These are phyloP conservation scores for Populus davidiana DNA, from an alignment of 345 rosid genomes.

Conservation along the genomic window DNA sequence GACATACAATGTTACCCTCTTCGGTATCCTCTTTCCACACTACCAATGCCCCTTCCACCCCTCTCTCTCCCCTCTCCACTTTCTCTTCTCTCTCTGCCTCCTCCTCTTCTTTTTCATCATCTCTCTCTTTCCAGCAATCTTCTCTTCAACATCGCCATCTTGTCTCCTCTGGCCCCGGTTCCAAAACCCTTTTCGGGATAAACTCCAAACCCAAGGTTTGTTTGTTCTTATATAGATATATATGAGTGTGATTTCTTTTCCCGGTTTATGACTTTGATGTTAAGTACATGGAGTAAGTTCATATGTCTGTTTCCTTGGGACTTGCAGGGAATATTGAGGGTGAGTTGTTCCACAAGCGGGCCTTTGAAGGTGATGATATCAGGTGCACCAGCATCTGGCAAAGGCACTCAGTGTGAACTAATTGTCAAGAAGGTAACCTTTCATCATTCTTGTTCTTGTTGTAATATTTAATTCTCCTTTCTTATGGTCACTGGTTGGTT, in stretches of 20 bases:
- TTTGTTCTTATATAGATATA: neutral
- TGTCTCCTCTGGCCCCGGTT: constrained; percentile 25
- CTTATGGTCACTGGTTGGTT: neutral
- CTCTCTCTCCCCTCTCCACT: constrained; percentile 1
- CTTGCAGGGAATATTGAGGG: constrained; percentile 35
- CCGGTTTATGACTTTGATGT: neutral
- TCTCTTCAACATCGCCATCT: constrained; percentile 20
- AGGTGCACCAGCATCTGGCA: constrained; percentile 91
- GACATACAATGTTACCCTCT: constrained; percentile 25
- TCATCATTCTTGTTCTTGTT: neutral
- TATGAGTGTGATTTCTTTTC: neutral
- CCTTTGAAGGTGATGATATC: constrained; percentile 89
- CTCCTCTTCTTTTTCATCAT: constrained; percentile 33
- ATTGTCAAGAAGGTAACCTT: constrained; percentile 63
- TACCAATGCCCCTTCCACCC: constrained; percentile 16
- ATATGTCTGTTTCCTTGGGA: neutral
- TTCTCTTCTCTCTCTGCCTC: constrained; percentile 23
- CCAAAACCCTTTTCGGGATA: constrained; percentile 19
- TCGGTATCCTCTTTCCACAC: constrained; percentile 33
- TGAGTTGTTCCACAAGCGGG: constrained; percentile 50
- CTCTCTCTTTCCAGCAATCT: constrained; percentile 23
- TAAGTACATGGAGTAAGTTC: neutral
- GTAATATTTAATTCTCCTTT: neutral
- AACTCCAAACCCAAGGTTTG: constrained; percentile 36
- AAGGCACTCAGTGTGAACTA: constrained; percentile 88